Percentiles rank a stretch among this genome's conserved stretches.
phyloP scores from a whole-genome alignment of 2,329 filamentous ascomycete genomes.

The Cladophialophora immunda region DNA sequence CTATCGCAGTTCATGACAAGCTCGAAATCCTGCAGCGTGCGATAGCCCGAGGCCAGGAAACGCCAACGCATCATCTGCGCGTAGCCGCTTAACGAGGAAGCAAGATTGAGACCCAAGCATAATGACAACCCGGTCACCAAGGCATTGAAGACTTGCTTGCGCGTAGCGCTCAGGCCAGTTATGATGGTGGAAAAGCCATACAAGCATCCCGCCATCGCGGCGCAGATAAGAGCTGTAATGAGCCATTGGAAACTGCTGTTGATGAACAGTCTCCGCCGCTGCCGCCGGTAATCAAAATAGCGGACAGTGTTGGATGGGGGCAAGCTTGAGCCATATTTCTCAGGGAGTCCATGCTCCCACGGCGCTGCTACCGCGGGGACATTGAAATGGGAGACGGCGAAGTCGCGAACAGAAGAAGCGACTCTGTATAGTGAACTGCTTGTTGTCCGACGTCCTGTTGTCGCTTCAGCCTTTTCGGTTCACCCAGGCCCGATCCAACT shows the following conservation, averaged over 20 bases:
- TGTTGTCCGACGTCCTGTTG: conserved; percentile 21
- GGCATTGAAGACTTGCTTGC: conserved; percentile 36
- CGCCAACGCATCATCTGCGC: conserved; percentile 37
- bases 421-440: conserved; percentile 27
- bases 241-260: conserved; percentile 34
- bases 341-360: conserved; percentile 33
- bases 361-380: conserved; percentile 29
- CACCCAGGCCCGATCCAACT: not conserved
- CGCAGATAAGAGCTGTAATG: conserved; percentile 33
- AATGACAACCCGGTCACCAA: conserved; percentile 27
- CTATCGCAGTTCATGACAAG: conserved; percentile 34
- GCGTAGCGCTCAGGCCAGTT: conserved; percentile 19
- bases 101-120: conserved; percentile 30
- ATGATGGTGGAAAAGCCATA: conserved; percentile 27
- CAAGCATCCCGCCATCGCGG: conserved; percentile 25
- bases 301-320: conserved; percentile 28
- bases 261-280: conserved; percentile 30
- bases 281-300: conserved; percentile 32
- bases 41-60: conserved; percentile 33
- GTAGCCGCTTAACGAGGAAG: conserved; percentile 30
- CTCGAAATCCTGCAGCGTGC: conserved; percentile 26
- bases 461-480: conserved; percentile 2
- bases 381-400: conserved; percentile 31
- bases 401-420: conserved; percentile 27
- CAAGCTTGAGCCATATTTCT: conserved; percentile 25